Conservation (phyloP, 495 filamentous ascomycete species). For the Neurospora terricola region DNA sequence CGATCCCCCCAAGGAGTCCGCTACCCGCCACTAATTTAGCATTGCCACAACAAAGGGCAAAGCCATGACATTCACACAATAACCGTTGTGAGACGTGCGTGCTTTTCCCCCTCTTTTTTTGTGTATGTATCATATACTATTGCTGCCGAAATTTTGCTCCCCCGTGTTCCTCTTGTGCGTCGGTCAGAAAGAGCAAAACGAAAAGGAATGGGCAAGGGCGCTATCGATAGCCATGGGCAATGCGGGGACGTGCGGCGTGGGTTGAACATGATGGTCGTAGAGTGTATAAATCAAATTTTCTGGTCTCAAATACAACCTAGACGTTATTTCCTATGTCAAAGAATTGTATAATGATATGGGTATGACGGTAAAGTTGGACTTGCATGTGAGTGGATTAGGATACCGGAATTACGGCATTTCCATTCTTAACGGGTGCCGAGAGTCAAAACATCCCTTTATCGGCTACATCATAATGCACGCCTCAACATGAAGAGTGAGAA, state of each 20-base stretch:
- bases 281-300: slow-evolving; percentile 30
- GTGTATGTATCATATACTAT: slow-evolving; percentile 35
- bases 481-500: not conserved
- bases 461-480: not conserved
- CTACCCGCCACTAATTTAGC: slow-evolving; percentile 23
- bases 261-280: slow-evolving; percentile 12
- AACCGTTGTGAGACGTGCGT: not conserved
- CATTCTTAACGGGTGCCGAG: not conserved
- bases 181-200: slow-evolving; percentile 21
- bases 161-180: slow-evolving; percentile 25
- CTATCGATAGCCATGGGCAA: slow-evolving; percentile 1
- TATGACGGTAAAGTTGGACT: not conserved
- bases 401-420: not conserved
- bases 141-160: slow-evolving; percentile 15
- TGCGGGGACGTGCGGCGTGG: not conserved
- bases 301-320: slow-evolving; percentile 24
- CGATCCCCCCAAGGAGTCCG: slow-evolving; percentile 53
- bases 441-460: not conserved
- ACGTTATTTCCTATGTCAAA: slow-evolving; percentile 10
- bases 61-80: slow-evolving; percentile 1
- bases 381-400: not conserved
- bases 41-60: not conserved
- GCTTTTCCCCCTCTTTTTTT: slow-evolving; percentile 16
- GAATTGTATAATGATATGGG: not conserved
- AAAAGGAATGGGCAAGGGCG: slow-evolving; percentile 4